Base-by-base conservation (phyloP, 73 alveolate species). In the Loxodes magnus region DNA sequence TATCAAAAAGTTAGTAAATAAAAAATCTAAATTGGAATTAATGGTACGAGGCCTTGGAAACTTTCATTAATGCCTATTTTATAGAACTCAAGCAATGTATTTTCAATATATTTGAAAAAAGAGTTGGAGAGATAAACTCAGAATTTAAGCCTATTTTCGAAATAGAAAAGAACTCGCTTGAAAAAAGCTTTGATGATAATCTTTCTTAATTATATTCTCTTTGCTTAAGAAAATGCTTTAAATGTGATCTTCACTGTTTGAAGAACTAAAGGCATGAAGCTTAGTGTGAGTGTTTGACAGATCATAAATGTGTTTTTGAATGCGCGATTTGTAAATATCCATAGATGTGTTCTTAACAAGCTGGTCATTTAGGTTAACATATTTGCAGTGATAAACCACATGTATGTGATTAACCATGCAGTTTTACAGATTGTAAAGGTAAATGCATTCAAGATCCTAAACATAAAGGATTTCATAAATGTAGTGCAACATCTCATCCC, bases 401-500 rank as follows among this genome's bases (percentile, higher is more conserved):
- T 5, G 19, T 5, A 14, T 5, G 5, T 5, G 19, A 38, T 22
- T 14, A 38, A 38, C n/a, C 19, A n/a, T 38, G 52, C 5, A 14
- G 21, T 10, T 22, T 38, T 10, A 7, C 52, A 7, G 5, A 12
- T 6, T 38, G 52, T 5, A 10, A 7, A 28, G 7, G 19, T 6
- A 14, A 7, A 14, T 5, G 21, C 19, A 28, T 6, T 6, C 5
- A 5, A 14, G 21, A 5, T 7, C 21, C 52, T 14, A 38, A 38
- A 5, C 21, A 5, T 6, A 7, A 22, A 7, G 5, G 19, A 38
- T 14, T 38, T 22, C 19, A 28, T 28, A 6, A 31, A 31, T 31
- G 41, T n/a, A 31, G 41, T 31, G n/a, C 9, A 31, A 28, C 52
- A 7, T 14, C 19, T 38, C 52, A 38, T 38, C 37, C n/a, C n/a